phyloP scores from a whole-genome alignment of 345 rosid species.

The Populus deltoides region DNA sequence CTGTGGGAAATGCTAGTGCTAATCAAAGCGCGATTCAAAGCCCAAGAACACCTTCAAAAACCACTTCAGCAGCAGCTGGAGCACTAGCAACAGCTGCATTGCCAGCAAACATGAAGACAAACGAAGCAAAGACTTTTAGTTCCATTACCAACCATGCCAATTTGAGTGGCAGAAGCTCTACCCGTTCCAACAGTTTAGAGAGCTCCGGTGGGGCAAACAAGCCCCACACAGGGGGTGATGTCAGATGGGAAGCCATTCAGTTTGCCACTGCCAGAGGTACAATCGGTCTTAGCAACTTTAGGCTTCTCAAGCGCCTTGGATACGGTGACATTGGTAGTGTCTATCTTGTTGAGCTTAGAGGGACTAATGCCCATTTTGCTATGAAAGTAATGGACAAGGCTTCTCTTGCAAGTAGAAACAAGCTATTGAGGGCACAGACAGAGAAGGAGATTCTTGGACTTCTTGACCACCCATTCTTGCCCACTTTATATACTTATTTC shows the following conservation, averaged over 20 bases:
- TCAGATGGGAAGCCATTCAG: constrained; percentile 82
- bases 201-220: constrained; percentile 53
- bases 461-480: constrained; percentile 37
- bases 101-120: constrained; percentile 13
- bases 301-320: constrained; percentile 80
- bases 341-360: constrained; percentile 53
- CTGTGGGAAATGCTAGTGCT: constrained; percentile 12
- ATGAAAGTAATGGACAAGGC: constrained; percentile 53
- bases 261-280: constrained; percentile 38
- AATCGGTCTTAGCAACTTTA: constrained; percentile 67
- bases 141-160: constrained; percentile 7
- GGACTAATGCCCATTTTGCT: constrained; percentile 64
- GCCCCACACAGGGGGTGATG: constrained; percentile 92
- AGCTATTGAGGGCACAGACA: constrained; percentile 48
- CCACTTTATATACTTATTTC: constrained; percentile 34
- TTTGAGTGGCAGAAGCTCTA: constrained; percentile 1
- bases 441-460: constrained; percentile 37
- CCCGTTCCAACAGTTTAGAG: constrained; percentile 66
- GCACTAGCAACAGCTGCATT: constrained; percentile 10
- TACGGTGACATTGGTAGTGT: constrained; percentile 84
- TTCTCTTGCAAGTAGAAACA: constrained; percentile 84
- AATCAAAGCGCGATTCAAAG: constrained; percentile 32
- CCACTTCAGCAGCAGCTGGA: constrained; percentile 9
- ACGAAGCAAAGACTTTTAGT: constrained; percentile 6
- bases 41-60: constrained; percentile 24